Percentiles rank a stretch among this genome's conserved stretches.
Conservation (phyloP, 1,284 basidiomycete species). For the Flammula alnicola region DNA sequence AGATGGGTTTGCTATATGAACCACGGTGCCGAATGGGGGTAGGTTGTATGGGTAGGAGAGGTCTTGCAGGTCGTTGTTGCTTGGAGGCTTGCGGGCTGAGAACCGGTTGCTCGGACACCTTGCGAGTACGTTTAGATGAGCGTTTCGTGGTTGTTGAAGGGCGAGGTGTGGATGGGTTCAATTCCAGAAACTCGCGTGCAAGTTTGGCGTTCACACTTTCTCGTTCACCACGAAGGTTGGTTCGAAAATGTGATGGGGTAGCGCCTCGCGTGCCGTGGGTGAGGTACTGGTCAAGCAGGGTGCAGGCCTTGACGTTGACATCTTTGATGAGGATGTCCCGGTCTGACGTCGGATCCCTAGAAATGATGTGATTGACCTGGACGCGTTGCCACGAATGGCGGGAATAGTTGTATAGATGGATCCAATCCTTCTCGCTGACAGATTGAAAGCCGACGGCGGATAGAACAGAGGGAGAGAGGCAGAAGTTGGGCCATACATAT, state of each 20-base stretch:
- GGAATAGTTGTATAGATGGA: not conserved
- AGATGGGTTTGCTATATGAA: not conserved
- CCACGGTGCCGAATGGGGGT: not conserved
- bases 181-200: not conserved
- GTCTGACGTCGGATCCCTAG: not conserved
- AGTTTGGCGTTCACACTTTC: not conserved
- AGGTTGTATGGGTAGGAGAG: not conserved
- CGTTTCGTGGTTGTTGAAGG: too few relatives aligned
- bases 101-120: not conserved
- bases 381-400: not conserved
- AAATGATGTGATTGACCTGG: not conserved
- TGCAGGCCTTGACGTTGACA: not conserved
- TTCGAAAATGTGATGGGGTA: not conserved
- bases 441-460: not conserved
- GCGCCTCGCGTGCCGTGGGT: not conserved
- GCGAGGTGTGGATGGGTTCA: not conserved
- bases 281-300: not conserved
- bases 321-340: not conserved
- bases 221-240: not conserved
- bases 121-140: not conserved
- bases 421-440: not conserved
- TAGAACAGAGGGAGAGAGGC: not conserved
- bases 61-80: too few relatives aligned
- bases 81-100: not conserved
- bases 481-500: constrained; percentile 2